Percentiles rank a stretch among this genome's conserved stretches.
phyloP scores from a whole-genome alignment of 176 grass and related monocot genomes.

The Oryza australiensis region DNA sequence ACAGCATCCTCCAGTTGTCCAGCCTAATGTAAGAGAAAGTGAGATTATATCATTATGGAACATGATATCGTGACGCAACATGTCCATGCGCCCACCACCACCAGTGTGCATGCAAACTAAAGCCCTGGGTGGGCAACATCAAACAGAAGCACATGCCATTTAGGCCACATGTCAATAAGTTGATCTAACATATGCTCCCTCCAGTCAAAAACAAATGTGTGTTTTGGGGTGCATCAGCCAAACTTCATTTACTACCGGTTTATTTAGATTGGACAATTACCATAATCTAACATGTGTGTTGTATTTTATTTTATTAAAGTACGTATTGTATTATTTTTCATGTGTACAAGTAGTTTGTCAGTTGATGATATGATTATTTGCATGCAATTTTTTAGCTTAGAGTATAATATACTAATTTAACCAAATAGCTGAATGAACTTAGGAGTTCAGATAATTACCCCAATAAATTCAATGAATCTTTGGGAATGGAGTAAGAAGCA shows the following conservation, averaged over 20 bases:
- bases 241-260: neutral
- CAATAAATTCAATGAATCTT: conserved; percentile 90
- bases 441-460: conserved; percentile 58
- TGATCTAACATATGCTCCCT: neutral
- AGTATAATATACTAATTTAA: neutral
- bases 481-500: conserved; percentile 98
- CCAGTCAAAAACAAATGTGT: neutral
- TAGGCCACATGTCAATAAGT: neutral
- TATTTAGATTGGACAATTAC: neutral
- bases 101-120: neutral
- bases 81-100: neutral
- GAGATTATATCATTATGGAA: neutral
- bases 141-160: neutral
- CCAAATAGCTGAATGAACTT: conserved; percentile 15
- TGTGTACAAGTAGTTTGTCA: neutral
- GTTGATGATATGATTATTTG: neutral
- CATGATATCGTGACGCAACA: conserved; percentile 7
- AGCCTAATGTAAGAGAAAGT: conserved; percentile 47
- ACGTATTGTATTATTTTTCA: neutral
- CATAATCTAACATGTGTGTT: neutral
- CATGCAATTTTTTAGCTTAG: neutral
- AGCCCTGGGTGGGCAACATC: neutral
- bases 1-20: conserved; percentile 78
- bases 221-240: neutral
- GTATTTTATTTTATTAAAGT: neutral